Evolutionary conservation across 2,329 filamentous ascomycete species (phyloP), one percentile per base, ranked within the genome.

Genomic region (Elsinoe arachidis): DNA sequence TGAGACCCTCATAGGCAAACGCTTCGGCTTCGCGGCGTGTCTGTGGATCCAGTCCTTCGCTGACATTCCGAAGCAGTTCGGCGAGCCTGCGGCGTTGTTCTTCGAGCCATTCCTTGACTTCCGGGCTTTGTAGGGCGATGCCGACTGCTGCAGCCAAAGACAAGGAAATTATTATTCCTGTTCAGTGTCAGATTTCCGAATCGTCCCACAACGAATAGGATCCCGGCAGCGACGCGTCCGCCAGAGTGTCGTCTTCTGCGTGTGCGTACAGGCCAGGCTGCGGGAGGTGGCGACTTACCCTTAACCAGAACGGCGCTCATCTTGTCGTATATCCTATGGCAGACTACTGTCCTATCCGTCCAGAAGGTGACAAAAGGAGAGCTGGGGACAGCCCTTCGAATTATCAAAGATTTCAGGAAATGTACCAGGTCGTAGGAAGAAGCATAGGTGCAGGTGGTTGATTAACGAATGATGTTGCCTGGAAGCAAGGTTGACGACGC

Each of bases 151-250:
- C 77, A 57, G 85, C 73, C 39, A 85, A 75, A 43, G 79, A 79
- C 61, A 83, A 77, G 49, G 80, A 80, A 63, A 85, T 78, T 61
- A 86, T 80, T 62, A 84, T 76, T 66, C 82, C 82, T 85, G 68
- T 56, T 58, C 65, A 58, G n/a, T 23, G 21, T n/a, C 5, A 26
- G 34, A 30, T 7, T 9, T 9, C 11, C 14, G 14, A 23, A 15
- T n/a, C 12, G 15, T 15, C 17, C 46, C 23, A 46, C 5, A 1
- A n/a, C 5, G 2, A 3, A 39, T 12, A n/a, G 4, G 14, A 17
- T 39, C 37, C 4, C 37, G 1, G 37, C 14, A 39, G 14, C 37
- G 7, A 39, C 5, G 14, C 14, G 37, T 10, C 37, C 15, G 15
- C 14, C 37, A 39, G 37, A 39, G 37, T 12, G 37, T 17, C 37